phyloP scores from a whole-genome alignment of 495 filamentous ascomycete species.

The Sordaria brevicollis region DNA sequence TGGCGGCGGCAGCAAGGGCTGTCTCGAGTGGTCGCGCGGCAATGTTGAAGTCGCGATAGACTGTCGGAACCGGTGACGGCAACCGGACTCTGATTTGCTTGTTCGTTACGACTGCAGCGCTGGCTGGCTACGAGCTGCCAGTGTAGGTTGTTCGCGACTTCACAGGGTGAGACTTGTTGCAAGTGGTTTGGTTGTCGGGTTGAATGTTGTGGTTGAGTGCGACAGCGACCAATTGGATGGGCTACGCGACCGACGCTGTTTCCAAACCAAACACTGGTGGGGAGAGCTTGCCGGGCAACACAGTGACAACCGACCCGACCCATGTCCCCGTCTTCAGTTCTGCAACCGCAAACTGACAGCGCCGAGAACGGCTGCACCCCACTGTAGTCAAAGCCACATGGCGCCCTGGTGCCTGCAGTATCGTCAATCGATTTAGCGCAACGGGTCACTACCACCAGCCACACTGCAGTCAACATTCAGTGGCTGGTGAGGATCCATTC shows the following conservation, averaged over 20 bases:
- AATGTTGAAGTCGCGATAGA: background rate
- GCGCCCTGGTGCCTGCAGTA: background rate
- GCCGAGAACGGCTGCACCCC: background rate
- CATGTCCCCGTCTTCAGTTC: background rate
- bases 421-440: background rate
- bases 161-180: background rate
- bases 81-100: background rate
- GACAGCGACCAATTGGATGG: slow-evolving; percentile 11
- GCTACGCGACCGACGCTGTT: slow-evolving; percentile 8
- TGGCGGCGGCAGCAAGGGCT: background rate
- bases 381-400: background rate
- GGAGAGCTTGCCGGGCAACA: slow-evolving; percentile 20
- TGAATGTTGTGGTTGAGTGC: slow-evolving; percentile 25
- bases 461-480: background rate
- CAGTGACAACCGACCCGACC: background rate
- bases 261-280: background rate
- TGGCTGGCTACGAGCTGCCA: background rate
- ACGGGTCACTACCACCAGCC: background rate
- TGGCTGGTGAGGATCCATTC: background rate
- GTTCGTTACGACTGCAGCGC: background rate
- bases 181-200: background rate
- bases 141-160: background rate
- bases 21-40: background rate
- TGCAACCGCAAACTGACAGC: background rate
- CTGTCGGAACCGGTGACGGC: background rate